A percentile compares a stretch with the other conserved stretches of the same genome.
Conservation (phyloP, 164 flowering plant species). For the Litsea cubeba region DNA sequence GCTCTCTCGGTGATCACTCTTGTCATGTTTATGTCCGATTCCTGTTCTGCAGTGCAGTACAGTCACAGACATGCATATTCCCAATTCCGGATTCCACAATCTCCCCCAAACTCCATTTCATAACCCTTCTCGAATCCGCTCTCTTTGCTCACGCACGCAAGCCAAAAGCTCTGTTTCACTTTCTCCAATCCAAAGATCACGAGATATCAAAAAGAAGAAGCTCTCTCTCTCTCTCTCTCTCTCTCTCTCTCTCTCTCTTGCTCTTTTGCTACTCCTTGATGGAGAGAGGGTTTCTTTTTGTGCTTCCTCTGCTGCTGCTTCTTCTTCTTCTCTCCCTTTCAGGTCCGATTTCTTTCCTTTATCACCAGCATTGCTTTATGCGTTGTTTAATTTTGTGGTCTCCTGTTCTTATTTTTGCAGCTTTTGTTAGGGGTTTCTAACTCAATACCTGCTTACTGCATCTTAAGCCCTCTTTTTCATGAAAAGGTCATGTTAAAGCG, state of each 20-base stretch:
- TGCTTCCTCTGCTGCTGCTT: not conserved
- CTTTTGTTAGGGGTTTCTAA: not conserved
- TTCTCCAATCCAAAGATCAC: no score
- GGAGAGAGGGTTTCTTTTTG: constrained; percentile 4
- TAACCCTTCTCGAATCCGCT: not conserved
- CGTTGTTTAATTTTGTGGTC: not conserved
- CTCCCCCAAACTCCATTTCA: not conserved
- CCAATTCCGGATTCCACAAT: not conserved
- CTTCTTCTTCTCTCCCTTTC: not conserved
- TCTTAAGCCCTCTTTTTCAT: no score
- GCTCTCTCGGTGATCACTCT: no score
- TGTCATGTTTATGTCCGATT: no score
- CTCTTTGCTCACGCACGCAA: not conserved
- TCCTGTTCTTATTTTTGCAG: not conserved
- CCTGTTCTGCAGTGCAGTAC: not conserved
- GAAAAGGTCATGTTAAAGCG: no score
- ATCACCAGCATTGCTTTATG: not conserved
- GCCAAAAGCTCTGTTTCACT: not conserved
- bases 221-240: not conserved
- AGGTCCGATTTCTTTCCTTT: not conserved
- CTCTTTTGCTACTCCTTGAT: not conserved
- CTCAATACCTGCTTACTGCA: no score
- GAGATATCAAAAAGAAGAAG: no score
- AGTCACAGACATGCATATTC: not conserved
- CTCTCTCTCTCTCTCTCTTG: not conserved